Base-by-base conservation (phyloP, 2,329 filamentous ascomycete species). In the Colletotrichum theobromicola region DNA sequence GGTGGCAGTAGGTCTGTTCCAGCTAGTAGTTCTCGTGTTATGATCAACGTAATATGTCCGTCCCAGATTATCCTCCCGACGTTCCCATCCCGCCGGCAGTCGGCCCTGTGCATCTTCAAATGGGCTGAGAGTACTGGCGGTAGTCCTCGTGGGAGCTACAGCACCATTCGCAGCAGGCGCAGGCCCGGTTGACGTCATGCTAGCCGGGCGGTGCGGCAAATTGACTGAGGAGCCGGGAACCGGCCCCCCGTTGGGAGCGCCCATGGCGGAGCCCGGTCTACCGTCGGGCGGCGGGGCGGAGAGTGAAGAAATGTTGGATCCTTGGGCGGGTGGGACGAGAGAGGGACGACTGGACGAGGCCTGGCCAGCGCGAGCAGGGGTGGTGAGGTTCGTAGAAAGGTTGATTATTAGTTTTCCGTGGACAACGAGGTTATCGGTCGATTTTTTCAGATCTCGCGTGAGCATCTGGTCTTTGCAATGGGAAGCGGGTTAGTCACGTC, bases 1-100 rank as follows among this genome's bases (percentile, higher is more conserved):
- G 80, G 93, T 94, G 75, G 93, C 93, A 50, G 95, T 94, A 9
- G 97, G 97, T 74, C 97, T 90, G 79, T 94, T 96, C 97, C 97
- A 99, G 79, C 96, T 98, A 1, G 97, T 99, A 70, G 97, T 96
- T 79, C 97, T 90, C 8, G 96, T 98, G 83, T 98, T 98, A 83
- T 98, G 97, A 81, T 99, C 97, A 67, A 99, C 97, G 82, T 98
- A 99, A 83, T 99, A 99, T 26, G 96, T 98, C 80, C 97, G 91
- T 67, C 97, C 96, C 57, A 98, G 85, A 79, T 98, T 97, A 83
- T 99, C 97, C 84, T 98, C 96, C 71, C 97, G 92, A 70, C 97
- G 93, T 86, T 99, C 97, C 96, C 97, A 99, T 37, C 97, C 97
- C 65, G 94, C 93, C 37, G 97, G 97, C 69, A 99, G 86, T 79